Base-by-base conservation (phyloP, 192 early-diverging fungal genomes). In the Geranomyces michiganensis region DNA sequence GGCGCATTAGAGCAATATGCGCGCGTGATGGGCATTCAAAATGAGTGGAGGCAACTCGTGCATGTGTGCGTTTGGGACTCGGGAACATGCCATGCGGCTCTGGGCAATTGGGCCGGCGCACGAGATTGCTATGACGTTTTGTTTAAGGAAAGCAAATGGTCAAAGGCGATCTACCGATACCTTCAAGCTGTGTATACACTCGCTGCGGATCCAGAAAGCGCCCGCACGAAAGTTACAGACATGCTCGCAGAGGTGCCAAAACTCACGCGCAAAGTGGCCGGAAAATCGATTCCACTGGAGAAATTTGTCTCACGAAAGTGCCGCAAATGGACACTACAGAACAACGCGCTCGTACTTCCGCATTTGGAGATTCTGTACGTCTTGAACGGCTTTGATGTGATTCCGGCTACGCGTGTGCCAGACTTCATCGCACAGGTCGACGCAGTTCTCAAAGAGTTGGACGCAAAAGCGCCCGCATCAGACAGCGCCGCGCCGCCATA, bases 1-100 rank as follows among this genome's bases (percentile, higher is more conserved):
- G 75, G 81, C 3, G 92, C 92, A 0, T 84, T 92, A 2, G 75
- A 26, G 1, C 81, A 87, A 32, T 93, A 91, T 65, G 68, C 78
- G 12, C 71, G 68, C 24, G 85, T 83, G 8, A 82, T 90, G 55
- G 74, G 76, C 1, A 75, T 85, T 0, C 86, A 88, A 46, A 72
- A 78, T 15, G 82, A 86, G 17, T 96, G 92, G 93, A 80, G 85
- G 19, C 91, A 92, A 73, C 74, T 96, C 46, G 84, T 84, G 32
- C 92, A 96, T 70, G 84, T 93, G 33, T 91, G 89, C 66, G 87
- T 89, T 53, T 96, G 93, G 92, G 94, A 94, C 69, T 76, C 90
- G 27, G 85, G 89, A 12, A 73, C 90, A 41, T 87, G 84, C 68
- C 79, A 84, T 46, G 87, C 90, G 78, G 79, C 89, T 44, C 70